phyloP scores from a whole-genome alignment of 495 filamentous ascomycete genomes.

The Pseudoneurospora amorphoporcata region DNA sequence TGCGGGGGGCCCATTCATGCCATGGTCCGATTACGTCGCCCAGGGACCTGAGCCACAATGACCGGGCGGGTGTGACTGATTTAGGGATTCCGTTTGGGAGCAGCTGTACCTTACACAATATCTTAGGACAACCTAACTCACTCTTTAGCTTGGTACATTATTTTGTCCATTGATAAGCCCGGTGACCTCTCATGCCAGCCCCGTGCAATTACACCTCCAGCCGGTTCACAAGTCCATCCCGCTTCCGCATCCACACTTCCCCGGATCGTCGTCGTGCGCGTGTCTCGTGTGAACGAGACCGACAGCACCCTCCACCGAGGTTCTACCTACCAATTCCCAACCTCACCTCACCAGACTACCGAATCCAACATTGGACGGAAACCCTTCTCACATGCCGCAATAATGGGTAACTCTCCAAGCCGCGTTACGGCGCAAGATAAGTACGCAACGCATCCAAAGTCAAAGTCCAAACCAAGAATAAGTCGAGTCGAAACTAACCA shows the following conservation, averaged over 20 bases:
- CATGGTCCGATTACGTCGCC: slow-evolving; percentile 7
- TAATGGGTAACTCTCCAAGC: slow-evolving; percentile 35
- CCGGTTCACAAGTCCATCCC: not conserved
- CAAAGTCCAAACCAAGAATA: not conserved
- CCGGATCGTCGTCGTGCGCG: not conserved
- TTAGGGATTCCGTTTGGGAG: not conserved
- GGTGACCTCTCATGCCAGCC: slow-evolving; percentile 5
- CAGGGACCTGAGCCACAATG: not conserved
- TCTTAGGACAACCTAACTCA: no score
- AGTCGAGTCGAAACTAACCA: not conserved
- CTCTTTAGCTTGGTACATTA: not conserved
- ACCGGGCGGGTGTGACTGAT: not conserved
- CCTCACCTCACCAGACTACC: not conserved
- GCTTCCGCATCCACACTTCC: not conserved
- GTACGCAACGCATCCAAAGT: slow-evolving; percentile 11
- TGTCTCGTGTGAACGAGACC: not conserved
- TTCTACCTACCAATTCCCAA: not conserved
- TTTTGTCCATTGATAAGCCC: not conserved
- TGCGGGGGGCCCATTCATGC: not conserved
- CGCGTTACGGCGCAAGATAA: slow-evolving; percentile 39
- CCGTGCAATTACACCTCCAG: not conserved
- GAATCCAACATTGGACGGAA: not conserved
- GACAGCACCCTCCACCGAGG: not conserved
- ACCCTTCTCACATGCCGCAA: slow-evolving; percentile 1
- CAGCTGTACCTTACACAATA: not conserved